Conservation (phyloP, 441 rosid species). For the Melastoma candidum region DNA sequence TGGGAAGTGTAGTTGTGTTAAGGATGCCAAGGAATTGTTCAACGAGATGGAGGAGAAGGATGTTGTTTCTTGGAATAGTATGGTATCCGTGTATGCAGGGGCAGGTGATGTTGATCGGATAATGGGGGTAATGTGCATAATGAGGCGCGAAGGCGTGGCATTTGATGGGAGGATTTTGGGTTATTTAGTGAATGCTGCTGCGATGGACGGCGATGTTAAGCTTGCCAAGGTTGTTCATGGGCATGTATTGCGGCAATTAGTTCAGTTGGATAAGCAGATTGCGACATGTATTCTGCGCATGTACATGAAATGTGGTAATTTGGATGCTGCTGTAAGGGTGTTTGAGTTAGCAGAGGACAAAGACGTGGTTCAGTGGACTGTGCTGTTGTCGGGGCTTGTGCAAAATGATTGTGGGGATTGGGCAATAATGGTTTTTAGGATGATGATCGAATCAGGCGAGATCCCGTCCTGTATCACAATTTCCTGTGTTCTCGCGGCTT, state of each 20-base stretch:
- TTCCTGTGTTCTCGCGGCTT: constrained; percentile 44
- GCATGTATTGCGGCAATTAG: constrained; percentile 28
- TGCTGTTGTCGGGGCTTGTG: constrained; percentile 54
- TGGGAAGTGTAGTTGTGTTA: constrained; percentile 29
- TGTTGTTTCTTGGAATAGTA: constrained; percentile 44
- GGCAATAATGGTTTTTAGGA: constrained; percentile 31
- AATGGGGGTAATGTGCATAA: constrained; percentile 28
- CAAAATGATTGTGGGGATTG: constrained; percentile 38
- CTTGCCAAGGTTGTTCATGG: constrained; percentile 43
- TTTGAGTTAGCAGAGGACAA: constrained; percentile 22
- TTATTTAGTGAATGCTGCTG: constrained; percentile 27
- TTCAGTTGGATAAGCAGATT: constrained; percentile 29
- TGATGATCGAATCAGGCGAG: constrained; percentile 34
- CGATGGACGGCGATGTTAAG: constrained; percentile 28
- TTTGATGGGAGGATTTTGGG: constrained; percentile 45
- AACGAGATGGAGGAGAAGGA: constrained; percentile 41
- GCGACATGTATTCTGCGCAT: constrained; percentile 33
- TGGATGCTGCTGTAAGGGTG: constrained; percentile 24
- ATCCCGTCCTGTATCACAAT: constrained; percentile 38
- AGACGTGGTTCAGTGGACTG: constrained; percentile 51
- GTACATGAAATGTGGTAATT: constrained; percentile 42
- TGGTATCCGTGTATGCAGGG: constrained; percentile 32
- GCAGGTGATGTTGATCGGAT: constrained; percentile 27
- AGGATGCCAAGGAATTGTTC: constrained; percentile 34
- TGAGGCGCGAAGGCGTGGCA: constrained; percentile 28